Base-by-base conservation (phyloP, 2,329 filamentous ascomycete genomes). In the Diaporthe humulicola region DNA sequence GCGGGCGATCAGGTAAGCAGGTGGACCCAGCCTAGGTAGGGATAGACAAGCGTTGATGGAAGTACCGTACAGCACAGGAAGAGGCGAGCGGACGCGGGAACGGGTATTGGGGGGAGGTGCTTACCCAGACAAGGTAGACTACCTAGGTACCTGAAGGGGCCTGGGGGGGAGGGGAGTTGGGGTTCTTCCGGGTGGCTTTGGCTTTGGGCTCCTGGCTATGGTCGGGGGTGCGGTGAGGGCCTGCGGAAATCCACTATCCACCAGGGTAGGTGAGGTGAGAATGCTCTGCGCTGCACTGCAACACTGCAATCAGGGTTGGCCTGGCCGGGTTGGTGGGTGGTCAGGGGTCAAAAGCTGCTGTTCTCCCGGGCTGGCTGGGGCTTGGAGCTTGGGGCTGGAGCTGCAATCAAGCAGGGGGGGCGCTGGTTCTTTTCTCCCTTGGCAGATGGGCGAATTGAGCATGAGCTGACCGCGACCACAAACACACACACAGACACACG, bases 251-350 rank as follows among this genome's bases (percentile, higher is more conserved):
- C 42, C 42, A 50, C 61, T 66, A 36, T 66, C 28, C 28, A 64
- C 60, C 60, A 48, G 40, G 28, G 60, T 22, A 66, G 61, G 61
- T 50, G 61, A 66, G 61, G 61, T 66, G 38, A 50, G 61, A 50
- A 50, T 69, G 64, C 64, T 15, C 45, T 54, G 64, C 64, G 48
- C 64, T 69, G 64, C 64, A 69, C 64, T 69, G 64, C 64, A 54
- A 69, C 64, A 69, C 64, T 69, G 64, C 48, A 69, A 54, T 69
- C 64, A 69, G 28, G 64, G 64, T 69, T 69, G 64, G 64, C 64
- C 64, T 69, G 64, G 64, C 48, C 64, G 33, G 48, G 48, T 25
- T 28, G 45, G 28, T 40, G 33, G 64, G 45, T 69, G 45, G 64
- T 69, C 64, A 67, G 64, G 48, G 64, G 64, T 52, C 64, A 40